Base-by-base conservation (phyloP, 2,329 filamentous ascomycete genomes). In the Botrytis paeoniae region DNA sequence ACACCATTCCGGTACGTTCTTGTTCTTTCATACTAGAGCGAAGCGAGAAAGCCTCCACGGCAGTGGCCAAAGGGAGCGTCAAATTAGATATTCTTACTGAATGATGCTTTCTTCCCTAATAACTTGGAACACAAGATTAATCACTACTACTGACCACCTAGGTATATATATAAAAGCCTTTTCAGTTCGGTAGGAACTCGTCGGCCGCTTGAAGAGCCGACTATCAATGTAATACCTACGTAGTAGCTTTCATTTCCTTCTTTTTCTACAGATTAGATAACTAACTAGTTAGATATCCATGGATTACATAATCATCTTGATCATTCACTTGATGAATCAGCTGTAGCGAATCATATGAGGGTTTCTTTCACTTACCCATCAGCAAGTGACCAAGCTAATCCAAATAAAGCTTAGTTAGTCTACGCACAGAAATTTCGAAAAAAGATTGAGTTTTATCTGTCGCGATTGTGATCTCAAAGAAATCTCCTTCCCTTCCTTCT, bases 401-500 rank as follows among this genome's bases (percentile, higher is more conserved):
- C 43, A 1, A 25, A 43, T 39, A 1, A 5, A 29, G 64, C 20
- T 60, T 69, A 43, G 71, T 20, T 41, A 32, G 18, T 14, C 25
- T 62, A 41, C 71, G 37, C 71, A 59, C 72, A 73, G 70, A 75
- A 75, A 75, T 74, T 74, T 74, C 39, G 70, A 73, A 72, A 63
- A 69, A 71, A 60, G 70, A 71, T 66, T 66, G 41, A 25, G 10
- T 63, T 72, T 69, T 71, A 71, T 73, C 69, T 72, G 72, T 75
- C 73, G 73, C 74, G 72, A 73, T 69, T 74, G 43, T 70, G 41
- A 71, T 70, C 61, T 70, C 75, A 75, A 75, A 75, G 61, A 66
- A 54, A 45, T 66, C 48, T 72, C 62, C 64, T 45, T 39, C 63
- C 39, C 73, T 73, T 75, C 68, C 73, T 69, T 59, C 74, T 64